A percentile compares a stretch with the other conserved stretches of the same genome.
phyloP scores from a whole-genome alignment of 441 rosid species.

The Dalechampia spathulata region DNA sequence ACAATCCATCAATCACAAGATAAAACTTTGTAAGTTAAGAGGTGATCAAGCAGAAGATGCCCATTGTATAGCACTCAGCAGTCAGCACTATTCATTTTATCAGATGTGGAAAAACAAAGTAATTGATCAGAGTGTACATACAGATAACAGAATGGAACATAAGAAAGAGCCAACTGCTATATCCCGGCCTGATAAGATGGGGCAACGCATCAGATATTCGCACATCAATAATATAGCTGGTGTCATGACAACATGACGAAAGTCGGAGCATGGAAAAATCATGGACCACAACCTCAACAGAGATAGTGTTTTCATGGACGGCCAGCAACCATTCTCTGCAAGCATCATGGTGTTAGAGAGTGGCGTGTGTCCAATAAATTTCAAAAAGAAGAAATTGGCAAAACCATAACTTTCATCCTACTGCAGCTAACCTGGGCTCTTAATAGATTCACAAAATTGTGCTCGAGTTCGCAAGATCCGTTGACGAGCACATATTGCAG shows the following conservation, averaged over 20 bases:
- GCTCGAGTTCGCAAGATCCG: slow-evolving; percentile 53
- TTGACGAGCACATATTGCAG: slow-evolving; percentile 94
- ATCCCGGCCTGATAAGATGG: slow-evolving; percentile 68
- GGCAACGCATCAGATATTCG: slow-evolving; percentile 92
- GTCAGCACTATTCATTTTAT: background rate
- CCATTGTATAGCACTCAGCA: background rate
- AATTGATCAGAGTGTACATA: slow-evolving; percentile 25
- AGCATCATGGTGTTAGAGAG: slow-evolving; percentile 10
- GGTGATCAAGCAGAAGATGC: background rate
- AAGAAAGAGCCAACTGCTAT: slow-evolving; percentile 80
- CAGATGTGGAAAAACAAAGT: background rate
- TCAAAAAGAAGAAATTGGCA: background rate
- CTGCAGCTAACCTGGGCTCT: slow-evolving; percentile 49
- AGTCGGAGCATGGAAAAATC: slow-evolving; percentile 94
- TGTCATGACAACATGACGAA: slow-evolving; percentile 87
- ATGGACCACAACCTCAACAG: slow-evolving; percentile 87
- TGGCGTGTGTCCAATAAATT: slow-evolving; percentile 3
- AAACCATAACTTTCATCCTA: slow-evolving; percentile 2
- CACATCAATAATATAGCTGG: slow-evolving; percentile 76
- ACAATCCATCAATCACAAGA: background rate
- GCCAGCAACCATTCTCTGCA: slow-evolving; percentile 79
- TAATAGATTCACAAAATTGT: slow-evolving; percentile 65
- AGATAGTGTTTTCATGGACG: slow-evolving; percentile 72
- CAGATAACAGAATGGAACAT: slow-evolving; percentile 74
- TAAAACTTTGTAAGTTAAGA: background rate